These are phyloP conservation scores for Tetrahymena elliotti DNA, from an alignment of 73 alveolate genomes.

Conservation along the genomic window DNA sequence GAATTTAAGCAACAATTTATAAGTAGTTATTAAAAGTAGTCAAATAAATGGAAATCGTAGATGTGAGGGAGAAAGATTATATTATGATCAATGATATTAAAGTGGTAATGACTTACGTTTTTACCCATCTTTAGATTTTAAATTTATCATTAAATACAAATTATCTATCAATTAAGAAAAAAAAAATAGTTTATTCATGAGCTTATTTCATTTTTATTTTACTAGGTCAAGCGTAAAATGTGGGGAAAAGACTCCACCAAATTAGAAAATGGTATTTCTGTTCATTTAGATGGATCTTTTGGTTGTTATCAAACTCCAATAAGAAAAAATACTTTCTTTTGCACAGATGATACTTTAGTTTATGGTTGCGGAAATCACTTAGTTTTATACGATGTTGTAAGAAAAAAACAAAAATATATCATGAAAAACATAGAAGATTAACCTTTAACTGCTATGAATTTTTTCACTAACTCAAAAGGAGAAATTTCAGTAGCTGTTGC, in stretches of 20 bases:
- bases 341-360: slow-evolving; percentile 29
- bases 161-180: too few species aligned
- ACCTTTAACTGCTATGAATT: slow-evolving; percentile 3
- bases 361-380: slow-evolving; percentile 27
- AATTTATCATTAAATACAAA: not conserved
- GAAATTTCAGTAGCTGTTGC: slow-evolving; percentile 9
- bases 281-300: slow-evolving; percentile 19
- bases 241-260: not conserved
- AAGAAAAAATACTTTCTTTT: slow-evolving; percentile 11
- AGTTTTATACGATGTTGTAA: slow-evolving; percentile 15
- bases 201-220: not conserved
- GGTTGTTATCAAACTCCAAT: slow-evolving; percentile 28
- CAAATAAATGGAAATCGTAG: not conserved
- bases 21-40: not conserved
- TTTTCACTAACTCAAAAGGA: not conserved
- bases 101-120: not conserved
- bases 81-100: not conserved
- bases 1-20: not conserved
- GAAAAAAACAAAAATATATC: slow-evolving; percentile 17
- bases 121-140: not conserved
- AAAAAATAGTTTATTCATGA: too few species aligned
- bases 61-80: not conserved
- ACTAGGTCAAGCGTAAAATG: not conserved
- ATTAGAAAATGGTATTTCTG: slow-evolving; percentile 15
- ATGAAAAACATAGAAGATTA: slow-evolving; percentile 36